Evolutionary conservation across 441 rosid genomes (phyloP).

Genomic region (Adansonia madagascariensis): DNA sequence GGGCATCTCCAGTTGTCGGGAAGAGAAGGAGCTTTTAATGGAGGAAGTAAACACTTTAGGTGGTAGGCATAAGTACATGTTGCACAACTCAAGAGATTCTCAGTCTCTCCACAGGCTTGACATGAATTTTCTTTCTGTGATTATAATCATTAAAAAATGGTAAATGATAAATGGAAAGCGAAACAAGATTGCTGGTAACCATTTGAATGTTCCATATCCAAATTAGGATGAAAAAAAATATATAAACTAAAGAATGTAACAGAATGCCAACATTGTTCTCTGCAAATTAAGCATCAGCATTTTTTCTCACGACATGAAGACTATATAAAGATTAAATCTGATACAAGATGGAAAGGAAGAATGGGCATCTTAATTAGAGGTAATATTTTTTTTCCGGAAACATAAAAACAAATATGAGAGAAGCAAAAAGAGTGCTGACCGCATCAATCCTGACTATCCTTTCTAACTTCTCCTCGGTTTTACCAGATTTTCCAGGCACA

Average conservation of each 20-base stretch:
- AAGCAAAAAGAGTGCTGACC: slow-evolving; percentile 55
- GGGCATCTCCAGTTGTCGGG: slow-evolving; percentile 95
- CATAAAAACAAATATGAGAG: slow-evolving; percentile 21
- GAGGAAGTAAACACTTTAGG: slow-evolving; percentile 84
- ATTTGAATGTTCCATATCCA: neutral
- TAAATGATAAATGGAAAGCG: slow-evolving; percentile 10
- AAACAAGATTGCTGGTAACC: neutral
- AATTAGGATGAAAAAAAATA: neutral
- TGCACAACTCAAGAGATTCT: slow-evolving; percentile 73
- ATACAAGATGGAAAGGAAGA: slow-evolving; percentile 15
- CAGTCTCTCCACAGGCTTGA: slow-evolving; percentile 89
- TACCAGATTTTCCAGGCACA: slow-evolving; percentile 54
- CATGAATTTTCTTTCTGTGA: slow-evolving; percentile 83
- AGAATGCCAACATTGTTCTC: neutral
- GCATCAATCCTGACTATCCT: slow-evolving; percentile 76
- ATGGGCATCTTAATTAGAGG: slow-evolving; percentile 1
- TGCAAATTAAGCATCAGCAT: slow-evolving; percentile 13
- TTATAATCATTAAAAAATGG: slow-evolving; percentile 23
- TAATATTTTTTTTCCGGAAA: neutral
- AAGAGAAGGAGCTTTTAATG: slow-evolving; percentile 65
- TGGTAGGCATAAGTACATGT: slow-evolving; percentile 91
- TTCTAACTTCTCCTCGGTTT: slow-evolving; percentile 60
- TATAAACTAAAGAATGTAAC: neutral
- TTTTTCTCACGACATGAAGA: neutral
- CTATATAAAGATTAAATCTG: slow-evolving; percentile 5